phyloP scores from a whole-genome alignment of 805 yeast genomes.

The Starmerella sirachaensis region DNA sequence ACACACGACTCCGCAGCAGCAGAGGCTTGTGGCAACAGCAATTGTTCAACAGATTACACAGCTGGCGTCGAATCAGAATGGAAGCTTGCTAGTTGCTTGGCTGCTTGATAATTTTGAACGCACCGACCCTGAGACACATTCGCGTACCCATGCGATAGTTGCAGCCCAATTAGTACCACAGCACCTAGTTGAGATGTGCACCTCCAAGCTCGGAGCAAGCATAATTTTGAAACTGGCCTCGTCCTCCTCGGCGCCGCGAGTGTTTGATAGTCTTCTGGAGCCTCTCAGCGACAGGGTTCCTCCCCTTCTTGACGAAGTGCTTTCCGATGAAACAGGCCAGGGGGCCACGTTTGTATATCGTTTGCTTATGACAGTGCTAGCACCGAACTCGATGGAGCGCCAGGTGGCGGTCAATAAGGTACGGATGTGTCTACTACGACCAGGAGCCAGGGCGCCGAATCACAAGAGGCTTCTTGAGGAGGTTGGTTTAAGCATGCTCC shows the following conservation, averaged over 20 bases:
- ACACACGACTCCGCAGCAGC: constrained; percentile 53
- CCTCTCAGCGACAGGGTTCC: constrained; percentile 31
- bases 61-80: constrained; percentile 72
- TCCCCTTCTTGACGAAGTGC: constrained; percentile 41
- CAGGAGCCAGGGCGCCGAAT: constrained; percentile 40
- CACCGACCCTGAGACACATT: constrained; percentile 27
- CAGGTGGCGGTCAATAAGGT: constrained; percentile 50
- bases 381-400: constrained; percentile 42
- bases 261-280: constrained; percentile 52
- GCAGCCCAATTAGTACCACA: constrained; percentile 47
- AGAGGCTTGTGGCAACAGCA: constrained; percentile 59
- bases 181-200: constrained; percentile 50
- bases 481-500: constrained; percentile 48
- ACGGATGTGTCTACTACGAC: constrained; percentile 48
- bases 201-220: constrained; percentile 74
- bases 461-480: constrained; percentile 85
- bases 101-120: constrained; percentile 64
- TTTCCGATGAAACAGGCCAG: constrained; percentile 49
- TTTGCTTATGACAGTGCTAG: constrained; percentile 57
- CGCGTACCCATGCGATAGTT: constrained; percentile 40
- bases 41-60: constrained; percentile 69
- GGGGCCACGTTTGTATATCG: constrained; percentile 74
- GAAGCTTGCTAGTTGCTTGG: constrained; percentile 86
- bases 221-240: constrained; percentile 63
- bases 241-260: constrained; percentile 25